phyloP scores from a whole-genome alignment of 768 basidiomycete genomes.

The Epithele typhae region DNA sequence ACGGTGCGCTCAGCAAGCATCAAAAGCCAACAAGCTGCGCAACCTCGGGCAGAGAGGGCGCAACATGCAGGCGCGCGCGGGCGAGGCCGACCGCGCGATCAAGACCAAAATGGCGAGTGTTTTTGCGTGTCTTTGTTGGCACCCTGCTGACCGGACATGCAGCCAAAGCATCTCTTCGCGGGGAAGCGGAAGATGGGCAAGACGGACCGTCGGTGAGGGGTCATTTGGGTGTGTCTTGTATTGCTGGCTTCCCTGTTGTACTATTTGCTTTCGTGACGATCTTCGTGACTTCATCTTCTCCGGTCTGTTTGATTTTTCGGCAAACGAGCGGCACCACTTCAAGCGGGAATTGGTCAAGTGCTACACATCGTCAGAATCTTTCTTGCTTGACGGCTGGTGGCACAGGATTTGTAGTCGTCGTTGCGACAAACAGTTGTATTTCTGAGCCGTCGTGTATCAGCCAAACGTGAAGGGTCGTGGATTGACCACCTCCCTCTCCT shows the following conservation, averaged over 20 bases:
- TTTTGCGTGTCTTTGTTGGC: neutral
- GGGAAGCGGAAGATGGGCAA: conserved; percentile 86
- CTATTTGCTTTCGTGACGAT: too few species aligned
- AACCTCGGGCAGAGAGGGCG: conserved; percentile 84
- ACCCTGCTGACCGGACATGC: conserved; percentile 1
- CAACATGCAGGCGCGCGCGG: conserved; percentile 86
- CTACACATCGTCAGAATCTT: too few species aligned
- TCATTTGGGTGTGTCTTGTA: neutral
- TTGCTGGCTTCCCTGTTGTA: neutral
- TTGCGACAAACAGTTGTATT: too few species aligned
- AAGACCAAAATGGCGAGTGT: conserved; percentile 72
- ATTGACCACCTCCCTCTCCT: too few species aligned
- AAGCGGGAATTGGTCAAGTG: too few species aligned
- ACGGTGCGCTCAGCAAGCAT: conserved; percentile 55
- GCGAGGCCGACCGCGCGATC: conserved; percentile 84
- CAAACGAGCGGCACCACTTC: too few species aligned
- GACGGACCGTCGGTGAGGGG: conserved; percentile 63
- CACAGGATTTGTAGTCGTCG: too few species aligned
- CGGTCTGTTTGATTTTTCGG: too few species aligned
- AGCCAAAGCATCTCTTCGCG: conserved; percentile 86
- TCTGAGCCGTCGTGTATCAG: too few species aligned
- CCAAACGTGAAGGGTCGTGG: too few species aligned
- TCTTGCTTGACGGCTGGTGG: too few species aligned
- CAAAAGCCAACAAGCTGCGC: conserved; percentile 76
- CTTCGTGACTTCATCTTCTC: too few species aligned